Percentiles rank a stretch among this genome's conserved stretches.
These are phyloP conservation scores for Berberis vulgaris DNA, from an alignment of 164 flowering plant species.

Conservation along the genomic window DNA sequence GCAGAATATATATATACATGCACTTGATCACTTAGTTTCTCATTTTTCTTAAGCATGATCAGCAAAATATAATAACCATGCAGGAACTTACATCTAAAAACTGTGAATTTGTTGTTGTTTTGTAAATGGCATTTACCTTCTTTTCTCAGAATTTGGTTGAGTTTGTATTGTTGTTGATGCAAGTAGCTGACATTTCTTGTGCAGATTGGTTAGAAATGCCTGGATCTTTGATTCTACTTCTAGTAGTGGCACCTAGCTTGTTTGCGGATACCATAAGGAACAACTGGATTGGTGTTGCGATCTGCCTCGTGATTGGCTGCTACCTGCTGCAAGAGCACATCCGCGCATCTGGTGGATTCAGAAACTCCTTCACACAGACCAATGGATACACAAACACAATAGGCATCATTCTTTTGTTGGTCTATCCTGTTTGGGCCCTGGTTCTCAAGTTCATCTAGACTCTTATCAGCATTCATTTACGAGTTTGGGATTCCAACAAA, in stretches of 20 bases:
- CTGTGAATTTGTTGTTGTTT: too few species aligned
- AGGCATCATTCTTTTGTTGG: constrained; percentile 64
- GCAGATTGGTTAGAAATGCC: constrained; percentile 92
- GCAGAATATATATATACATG: too few species aligned
- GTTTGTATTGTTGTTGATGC: too few species aligned
- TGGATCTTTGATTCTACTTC: constrained; percentile 65
- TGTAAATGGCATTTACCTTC: too few species aligned
- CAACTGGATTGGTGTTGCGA: constrained; percentile 40
- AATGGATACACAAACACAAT: constrained; percentile 76
- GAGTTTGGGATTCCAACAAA: too few species aligned
- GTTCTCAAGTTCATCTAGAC: constrained; percentile 24
- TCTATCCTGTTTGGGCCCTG: constrained; percentile 78
- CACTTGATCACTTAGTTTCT: too few species aligned
- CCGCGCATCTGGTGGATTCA: constrained; percentile 81
- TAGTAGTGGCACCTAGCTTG: constrained; percentile 78
- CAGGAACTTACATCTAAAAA: too few species aligned
- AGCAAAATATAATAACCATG: too few species aligned
- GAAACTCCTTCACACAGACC: constrained; percentile 69
- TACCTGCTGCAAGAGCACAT: constrained; percentile 92
- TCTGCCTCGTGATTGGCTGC: constrained; percentile 63
- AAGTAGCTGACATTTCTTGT: background rate
- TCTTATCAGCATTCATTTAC: background rate
- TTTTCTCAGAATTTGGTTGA: too few species aligned
- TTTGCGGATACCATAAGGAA: constrained; percentile 47
- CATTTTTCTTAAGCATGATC: too few species aligned